Conservation (phyloP, 371 early-diverging fungal species). For the Rhizopus delemar region DNA sequence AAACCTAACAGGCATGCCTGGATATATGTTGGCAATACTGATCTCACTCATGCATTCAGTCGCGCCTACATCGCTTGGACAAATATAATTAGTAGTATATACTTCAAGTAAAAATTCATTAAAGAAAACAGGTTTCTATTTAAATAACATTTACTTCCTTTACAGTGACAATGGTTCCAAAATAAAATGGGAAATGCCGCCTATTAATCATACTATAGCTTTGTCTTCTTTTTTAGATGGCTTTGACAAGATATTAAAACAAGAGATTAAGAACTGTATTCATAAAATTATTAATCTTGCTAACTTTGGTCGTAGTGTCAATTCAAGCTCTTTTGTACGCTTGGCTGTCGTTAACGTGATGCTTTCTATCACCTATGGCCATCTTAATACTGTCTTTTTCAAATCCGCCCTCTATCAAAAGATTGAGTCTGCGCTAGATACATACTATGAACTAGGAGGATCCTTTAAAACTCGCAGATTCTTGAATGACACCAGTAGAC, state of each 20-base stretch:
- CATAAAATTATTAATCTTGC: slow-evolving; percentile 7
- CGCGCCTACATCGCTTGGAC: too few species aligned
- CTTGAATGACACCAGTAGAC: not conserved
- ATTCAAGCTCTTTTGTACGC: slow-evolving; percentile 6
- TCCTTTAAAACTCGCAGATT: not conserved
- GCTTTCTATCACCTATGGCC: slow-evolving; percentile 7
- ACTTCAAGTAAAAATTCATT: too few species aligned
- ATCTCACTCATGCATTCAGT: too few species aligned
- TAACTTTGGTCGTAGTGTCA: not conserved
- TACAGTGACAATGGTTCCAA: too few species aligned
- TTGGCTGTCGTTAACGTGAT: slow-evolving; percentile 13
- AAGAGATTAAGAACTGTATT: slow-evolving; percentile 5
- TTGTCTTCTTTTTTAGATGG: not conserved
- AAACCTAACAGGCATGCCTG: too few species aligned
- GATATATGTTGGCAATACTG: too few species aligned
- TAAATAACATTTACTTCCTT: too few species aligned
- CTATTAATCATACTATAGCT: too few species aligned
- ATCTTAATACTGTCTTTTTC: not conserved
- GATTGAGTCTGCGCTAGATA: not conserved
- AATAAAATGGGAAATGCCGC: too few species aligned
- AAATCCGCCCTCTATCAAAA: slow-evolving; percentile 8
- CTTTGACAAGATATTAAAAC: not conserved
- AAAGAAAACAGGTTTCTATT: too few species aligned
- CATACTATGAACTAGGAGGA: not conserved
- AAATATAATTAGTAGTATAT: too few species aligned